Evolutionary conservation across 441 rosid genomes (phyloP).

Genomic region (Erodium texanum): DNA sequence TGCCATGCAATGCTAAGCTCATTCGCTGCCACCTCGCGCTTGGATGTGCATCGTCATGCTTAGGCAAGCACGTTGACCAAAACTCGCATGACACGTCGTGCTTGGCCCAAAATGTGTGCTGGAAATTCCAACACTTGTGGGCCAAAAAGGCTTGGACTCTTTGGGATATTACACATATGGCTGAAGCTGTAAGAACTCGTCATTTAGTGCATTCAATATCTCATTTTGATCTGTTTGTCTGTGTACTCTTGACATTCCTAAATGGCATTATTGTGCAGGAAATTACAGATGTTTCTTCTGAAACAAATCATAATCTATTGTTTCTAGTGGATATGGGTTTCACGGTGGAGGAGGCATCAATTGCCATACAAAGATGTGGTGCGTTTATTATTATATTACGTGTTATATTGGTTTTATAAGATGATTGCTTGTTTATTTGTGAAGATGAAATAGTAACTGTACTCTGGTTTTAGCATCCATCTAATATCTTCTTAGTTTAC

Average conservation of each 20-base stretch:
- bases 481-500: neutral
- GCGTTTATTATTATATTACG: too few species aligned
- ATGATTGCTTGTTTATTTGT: too few species aligned
- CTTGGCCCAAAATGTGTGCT: too few species aligned
- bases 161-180: too few species aligned
- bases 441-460: neutral
- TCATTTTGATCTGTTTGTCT: neutral
- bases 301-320: constrained; percentile 27
- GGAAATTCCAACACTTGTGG: too few species aligned
- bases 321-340: constrained; percentile 67
- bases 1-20: too few species aligned
- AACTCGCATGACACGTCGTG: too few species aligned
- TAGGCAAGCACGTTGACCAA: too few species aligned
- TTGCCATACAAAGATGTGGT: constrained; percentile 90
- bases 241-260: neutral
- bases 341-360: constrained; percentile 47
- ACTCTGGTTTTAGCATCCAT: neutral
- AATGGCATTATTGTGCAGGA: constrained; percentile 23
- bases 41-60: too few species aligned
- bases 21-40: too few species aligned
- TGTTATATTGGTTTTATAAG: too few species aligned
- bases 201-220: neutral
- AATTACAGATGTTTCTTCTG: constrained; percentile 24
- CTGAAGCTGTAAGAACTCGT: neutral
- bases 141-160: too few species aligned